Conservation (phyloP, 192 early-diverging fungal genomes). For the Coemansia sp. region DNA sequence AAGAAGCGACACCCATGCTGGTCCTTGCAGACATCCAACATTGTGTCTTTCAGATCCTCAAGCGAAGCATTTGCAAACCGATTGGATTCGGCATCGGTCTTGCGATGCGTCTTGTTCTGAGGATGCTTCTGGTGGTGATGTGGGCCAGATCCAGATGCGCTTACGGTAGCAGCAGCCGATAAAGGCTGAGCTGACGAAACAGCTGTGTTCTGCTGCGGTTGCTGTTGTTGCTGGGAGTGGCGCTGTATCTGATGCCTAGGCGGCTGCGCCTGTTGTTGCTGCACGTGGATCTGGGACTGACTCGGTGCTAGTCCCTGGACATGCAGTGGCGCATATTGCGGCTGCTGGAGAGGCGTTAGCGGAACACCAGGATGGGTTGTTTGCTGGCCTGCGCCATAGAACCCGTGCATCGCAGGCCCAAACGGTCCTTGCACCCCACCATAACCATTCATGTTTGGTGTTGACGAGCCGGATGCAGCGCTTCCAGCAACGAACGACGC, state of each 20-base stretch:
- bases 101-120: slow-evolving; percentile 28
- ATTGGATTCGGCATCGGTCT: slow-evolving; percentile 56
- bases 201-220: slow-evolving; percentile 14
- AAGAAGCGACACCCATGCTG: slow-evolving; percentile 87
- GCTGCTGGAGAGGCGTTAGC: slow-evolving; percentile 29
- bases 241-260: slow-evolving; percentile 27
- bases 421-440: slow-evolving; percentile 29
- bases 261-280: slow-evolving; percentile 16
- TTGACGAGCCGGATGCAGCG: slow-evolving; percentile 16
- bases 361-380: slow-evolving; percentile 18
- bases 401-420: slow-evolving; percentile 15
- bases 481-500: slow-evolving; percentile 21
- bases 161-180: slow-evolving; percentile 1
- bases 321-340: slow-evolving; percentile 36
- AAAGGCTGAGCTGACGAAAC: background rate
- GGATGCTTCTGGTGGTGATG: slow-evolving; percentile 42
- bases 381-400: slow-evolving; percentile 34
- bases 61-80: slow-evolving; percentile 68
- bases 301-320: slow-evolving; percentile 6
- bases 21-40: slow-evolving; percentile 81
- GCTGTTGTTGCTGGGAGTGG: slow-evolving; percentile 23
- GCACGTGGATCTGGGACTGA: slow-evolving; percentile 11
- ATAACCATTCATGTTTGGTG: slow-evolving; percentile 29
- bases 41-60: slow-evolving; percentile 71
- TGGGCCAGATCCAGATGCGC: background rate